These are phyloP conservation scores for Metschnikowia lochheadii DNA, from an alignment of 805 yeast genomes.

Conservation along the genomic window DNA sequence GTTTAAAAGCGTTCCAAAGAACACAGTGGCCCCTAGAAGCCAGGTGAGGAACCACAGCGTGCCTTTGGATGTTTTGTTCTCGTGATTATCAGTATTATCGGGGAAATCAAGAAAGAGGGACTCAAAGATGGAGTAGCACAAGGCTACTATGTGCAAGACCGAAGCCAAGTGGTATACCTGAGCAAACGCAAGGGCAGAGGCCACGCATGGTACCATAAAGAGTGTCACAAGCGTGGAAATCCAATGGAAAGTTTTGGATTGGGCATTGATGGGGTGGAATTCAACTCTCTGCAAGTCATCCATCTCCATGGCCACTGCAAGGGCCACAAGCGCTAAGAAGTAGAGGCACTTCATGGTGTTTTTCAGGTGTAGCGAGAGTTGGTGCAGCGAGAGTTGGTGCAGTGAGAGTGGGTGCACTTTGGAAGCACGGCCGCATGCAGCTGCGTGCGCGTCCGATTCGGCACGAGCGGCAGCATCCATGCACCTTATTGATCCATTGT, in stretches of 20 bases:
- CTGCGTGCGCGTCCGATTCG: not conserved
- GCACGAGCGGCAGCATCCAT: too few relatives aligned
- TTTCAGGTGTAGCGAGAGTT: not conserved
- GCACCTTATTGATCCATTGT: too few relatives aligned
- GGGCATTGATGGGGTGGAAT: conserved; percentile 45
- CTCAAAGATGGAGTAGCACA: conserved; percentile 50
- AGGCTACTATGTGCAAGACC: conserved; percentile 13
- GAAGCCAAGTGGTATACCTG: conserved; percentile 33
- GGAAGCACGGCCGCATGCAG: not conserved
- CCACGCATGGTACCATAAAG: conserved; percentile 53
- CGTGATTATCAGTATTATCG: conserved; percentile 57
- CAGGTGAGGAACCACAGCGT: conserved; percentile 60
- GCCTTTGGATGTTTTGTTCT: conserved; percentile 63
- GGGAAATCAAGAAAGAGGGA: conserved; percentile 57
- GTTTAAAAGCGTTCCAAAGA: conserved; percentile 51
- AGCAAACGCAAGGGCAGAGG: conserved; percentile 54
- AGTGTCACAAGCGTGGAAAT: conserved; percentile 43
- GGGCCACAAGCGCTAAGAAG: not conserved
- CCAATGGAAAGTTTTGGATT: conserved; percentile 64
- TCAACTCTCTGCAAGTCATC: conserved; percentile 27
- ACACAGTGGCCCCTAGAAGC: conserved; percentile 43
- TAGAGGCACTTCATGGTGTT: not conserved
- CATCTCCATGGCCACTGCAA: conserved; percentile 22
- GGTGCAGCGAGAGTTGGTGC: not conserved
- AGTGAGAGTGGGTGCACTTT: not conserved